These are phyloP conservation scores for Aspergillus sclerotialis DNA, from an alignment of 2,329 filamentous ascomycete genomes.

Conservation along the genomic window DNA sequence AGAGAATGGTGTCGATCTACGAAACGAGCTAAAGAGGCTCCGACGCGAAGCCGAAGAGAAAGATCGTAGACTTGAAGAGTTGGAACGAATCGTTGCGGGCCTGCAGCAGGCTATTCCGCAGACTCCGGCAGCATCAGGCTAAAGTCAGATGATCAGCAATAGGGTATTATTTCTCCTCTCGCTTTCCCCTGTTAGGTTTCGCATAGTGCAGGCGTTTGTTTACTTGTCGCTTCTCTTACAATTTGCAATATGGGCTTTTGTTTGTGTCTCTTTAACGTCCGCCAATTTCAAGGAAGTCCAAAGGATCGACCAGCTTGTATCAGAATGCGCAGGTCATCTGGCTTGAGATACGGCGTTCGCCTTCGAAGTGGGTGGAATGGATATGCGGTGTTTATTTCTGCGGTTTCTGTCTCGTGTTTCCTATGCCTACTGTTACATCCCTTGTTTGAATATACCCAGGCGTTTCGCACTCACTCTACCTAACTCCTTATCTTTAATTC, in stretches of 20 bases:
- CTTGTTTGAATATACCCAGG: slow-evolving; percentile 31
- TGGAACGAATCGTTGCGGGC: slow-evolving; percentile 32
- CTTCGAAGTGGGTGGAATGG: slow-evolving; percentile 20
- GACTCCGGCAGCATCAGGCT: slow-evolving; percentile 13
- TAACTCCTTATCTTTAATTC: slow-evolving; percentile 1
- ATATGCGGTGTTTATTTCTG: slow-evolving; percentile 24
- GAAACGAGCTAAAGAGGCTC: slow-evolving; percentile 60
- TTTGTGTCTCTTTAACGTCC: too few species aligned
- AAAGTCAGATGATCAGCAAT: slow-evolving; percentile 4
- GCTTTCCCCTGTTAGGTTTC: slow-evolving; percentile 7
- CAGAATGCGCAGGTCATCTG: too few species aligned
- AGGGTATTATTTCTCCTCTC: slow-evolving; percentile 9
- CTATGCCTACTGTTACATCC: slow-evolving; percentile 14
- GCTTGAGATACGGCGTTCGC: slow-evolving; percentile 28
- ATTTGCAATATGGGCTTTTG: too few species aligned
- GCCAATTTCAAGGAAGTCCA: too few species aligned
- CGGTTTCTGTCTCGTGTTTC: too few species aligned
- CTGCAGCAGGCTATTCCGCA: slow-evolving; percentile 32
- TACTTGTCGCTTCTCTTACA: too few species aligned
- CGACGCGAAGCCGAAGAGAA: slow-evolving; percentile 58
- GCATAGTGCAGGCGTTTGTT: slow-evolving; percentile 2
- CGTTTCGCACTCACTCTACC: slow-evolving; percentile 12
- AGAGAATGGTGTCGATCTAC: slow-evolving; percentile 42
- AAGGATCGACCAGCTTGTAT: too few species aligned
- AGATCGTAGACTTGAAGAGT: slow-evolving; percentile 35